These are phyloP conservation scores for Metschnikowia chrysomelidarum DNA, from an alignment of 805 yeast species.

Conservation along the genomic window DNA sequence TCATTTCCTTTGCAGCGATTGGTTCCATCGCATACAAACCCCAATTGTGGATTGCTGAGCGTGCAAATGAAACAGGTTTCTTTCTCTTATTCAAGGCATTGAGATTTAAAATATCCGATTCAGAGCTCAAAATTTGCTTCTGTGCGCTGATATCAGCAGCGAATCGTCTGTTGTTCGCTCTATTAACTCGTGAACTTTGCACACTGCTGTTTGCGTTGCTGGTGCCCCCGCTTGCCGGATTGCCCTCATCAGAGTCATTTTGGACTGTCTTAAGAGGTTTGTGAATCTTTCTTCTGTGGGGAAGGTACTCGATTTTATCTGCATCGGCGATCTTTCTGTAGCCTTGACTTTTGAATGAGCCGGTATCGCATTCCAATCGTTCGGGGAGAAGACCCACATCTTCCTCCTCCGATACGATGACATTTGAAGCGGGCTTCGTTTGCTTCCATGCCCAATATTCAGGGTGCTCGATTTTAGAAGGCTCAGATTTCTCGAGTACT, in stretches of 20 bases:
- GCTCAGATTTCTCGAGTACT: constrained; percentile 30
- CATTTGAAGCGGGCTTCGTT: constrained; percentile 26
- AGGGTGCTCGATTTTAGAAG: constrained; percentile 33
- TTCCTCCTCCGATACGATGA: constrained; percentile 27
- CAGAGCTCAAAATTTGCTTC: constrained; percentile 72
- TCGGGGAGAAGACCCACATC: constrained; percentile 27
- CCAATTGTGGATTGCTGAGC: constrained; percentile 98
- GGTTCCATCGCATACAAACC: constrained; percentile 95
- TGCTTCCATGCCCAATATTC: constrained; percentile 71
- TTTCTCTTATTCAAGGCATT: constrained; percentile 87
- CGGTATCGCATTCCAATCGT: constrained; percentile 44
- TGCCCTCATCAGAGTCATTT: constrained; percentile 51
- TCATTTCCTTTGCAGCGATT: constrained; percentile 95
- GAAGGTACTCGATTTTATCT: constrained; percentile 71
- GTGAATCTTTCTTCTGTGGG: constrained; percentile 71
- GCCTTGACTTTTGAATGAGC: constrained; percentile 72
- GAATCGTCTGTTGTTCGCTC: constrained; percentile 83
- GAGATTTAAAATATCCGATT: constrained; percentile 75
- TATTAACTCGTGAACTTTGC: constrained; percentile 77
- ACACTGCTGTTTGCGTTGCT: constrained; percentile 27
- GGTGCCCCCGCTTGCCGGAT: constrained; percentile 8
- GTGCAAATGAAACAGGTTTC: constrained; percentile 93
- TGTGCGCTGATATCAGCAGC: constrained; percentile 88
- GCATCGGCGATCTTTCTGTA: constrained; percentile 70
- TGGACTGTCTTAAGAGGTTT: constrained; percentile 75